phyloP scores from a whole-genome alignment of 2,329 filamentous ascomycete species.

The Curvularia sp. region DNA sequence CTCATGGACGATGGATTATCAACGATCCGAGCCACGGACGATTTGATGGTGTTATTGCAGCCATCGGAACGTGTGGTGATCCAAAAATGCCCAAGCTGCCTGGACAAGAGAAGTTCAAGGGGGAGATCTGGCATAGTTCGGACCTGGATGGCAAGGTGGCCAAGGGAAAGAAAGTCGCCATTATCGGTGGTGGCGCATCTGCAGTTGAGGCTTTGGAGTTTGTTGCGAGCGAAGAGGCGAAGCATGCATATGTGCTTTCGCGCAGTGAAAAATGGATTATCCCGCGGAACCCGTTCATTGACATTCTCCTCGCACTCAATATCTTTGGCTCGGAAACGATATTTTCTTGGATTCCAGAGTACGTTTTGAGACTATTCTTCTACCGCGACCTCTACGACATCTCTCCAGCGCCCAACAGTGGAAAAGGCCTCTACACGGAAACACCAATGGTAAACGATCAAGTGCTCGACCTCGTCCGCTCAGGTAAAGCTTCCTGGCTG shows the following conservation, averaged over 20 bases:
- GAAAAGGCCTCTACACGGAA: slow-evolving; percentile 78
- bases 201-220: slow-evolving; percentile 86
- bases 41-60: slow-evolving; percentile 81
- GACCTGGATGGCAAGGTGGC: slow-evolving; percentile 75
- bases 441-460: slow-evolving; percentile 90
- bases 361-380: slow-evolving; percentile 77
- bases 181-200: slow-evolving; percentile 81
- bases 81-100: slow-evolving; percentile 75
- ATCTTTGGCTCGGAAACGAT: slow-evolving; percentile 79
- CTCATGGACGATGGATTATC: slow-evolving; percentile 76
- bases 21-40: slow-evolving; percentile 73
- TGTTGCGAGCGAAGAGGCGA: slow-evolving; percentile 70
- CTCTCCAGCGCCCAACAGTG: slow-evolving; percentile 62
- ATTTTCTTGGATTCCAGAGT: slow-evolving; percentile 80
- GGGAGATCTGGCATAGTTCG: slow-evolving; percentile 76
- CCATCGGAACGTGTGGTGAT: slow-evolving; percentile 81
- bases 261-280: slow-evolving; percentile 89
- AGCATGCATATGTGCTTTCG: slow-evolving; percentile 74
- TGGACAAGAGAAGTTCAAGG: slow-evolving; percentile 75
- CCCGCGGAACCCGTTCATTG: slow-evolving; percentile 77
- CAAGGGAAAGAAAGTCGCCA: slow-evolving; percentile 75
- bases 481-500: slow-evolving; percentile 77
- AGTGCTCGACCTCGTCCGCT: slow-evolving; percentile 76
- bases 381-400: slow-evolving; percentile 81
- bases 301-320: slow-evolving; percentile 77